A percentile compares a stretch with the other conserved stretches of the same genome.
These are phyloP conservation scores for Aotearoamyces nothofagi DNA, from an alignment of 2,329 filamentous ascomycete species.

Conservation along the genomic window DNA sequence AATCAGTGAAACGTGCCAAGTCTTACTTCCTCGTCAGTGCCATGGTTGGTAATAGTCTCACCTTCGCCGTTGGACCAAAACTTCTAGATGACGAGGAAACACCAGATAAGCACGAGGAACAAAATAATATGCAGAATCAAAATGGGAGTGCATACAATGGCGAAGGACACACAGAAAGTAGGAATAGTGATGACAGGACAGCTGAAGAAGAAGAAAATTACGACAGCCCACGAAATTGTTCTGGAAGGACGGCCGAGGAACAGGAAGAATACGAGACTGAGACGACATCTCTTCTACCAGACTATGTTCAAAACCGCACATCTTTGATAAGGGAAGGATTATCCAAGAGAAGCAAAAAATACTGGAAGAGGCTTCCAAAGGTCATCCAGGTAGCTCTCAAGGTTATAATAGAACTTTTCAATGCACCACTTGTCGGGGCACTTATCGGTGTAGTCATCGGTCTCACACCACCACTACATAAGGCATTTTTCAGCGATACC, in stretches of 20 bases:
- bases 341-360: slow-evolving; percentile 1
- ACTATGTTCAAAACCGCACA: slow-evolving; percentile 3
- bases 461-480: slow-evolving; percentile 39
- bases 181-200: no score
- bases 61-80: slow-evolving; percentile 44
- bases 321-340: background rate
- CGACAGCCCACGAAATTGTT: slow-evolving; percentile 9
- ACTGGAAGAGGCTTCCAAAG: slow-evolving; percentile 9
- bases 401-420: slow-evolving; percentile 31
- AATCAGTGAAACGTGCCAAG: slow-evolving; percentile 40
- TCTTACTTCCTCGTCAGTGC: slow-evolving; percentile 51
- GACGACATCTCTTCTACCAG: slow-evolving; percentile 9
- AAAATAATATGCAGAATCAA: slow-evolving; percentile 7
- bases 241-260: slow-evolving; percentile 13
- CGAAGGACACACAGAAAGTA: slow-evolving; percentile 4
- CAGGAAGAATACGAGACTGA: slow-evolving; percentile 11
- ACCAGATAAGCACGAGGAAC: slow-evolving; percentile 17
- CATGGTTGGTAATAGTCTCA: slow-evolving; percentile 44
- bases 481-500: slow-evolving; percentile 41
- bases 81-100: slow-evolving; percentile 30
- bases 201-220: slow-evolving; percentile 18
- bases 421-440: slow-evolving; percentile 45
- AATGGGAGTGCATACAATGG: slow-evolving; percentile 2
- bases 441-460: slow-evolving; percentile 41
- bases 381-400: slow-evolving; percentile 15